These are phyloP conservation scores for Stromatinia cepivora DNA, from an alignment of 2,329 filamentous ascomycete genomes.

Conservation along the genomic window DNA sequence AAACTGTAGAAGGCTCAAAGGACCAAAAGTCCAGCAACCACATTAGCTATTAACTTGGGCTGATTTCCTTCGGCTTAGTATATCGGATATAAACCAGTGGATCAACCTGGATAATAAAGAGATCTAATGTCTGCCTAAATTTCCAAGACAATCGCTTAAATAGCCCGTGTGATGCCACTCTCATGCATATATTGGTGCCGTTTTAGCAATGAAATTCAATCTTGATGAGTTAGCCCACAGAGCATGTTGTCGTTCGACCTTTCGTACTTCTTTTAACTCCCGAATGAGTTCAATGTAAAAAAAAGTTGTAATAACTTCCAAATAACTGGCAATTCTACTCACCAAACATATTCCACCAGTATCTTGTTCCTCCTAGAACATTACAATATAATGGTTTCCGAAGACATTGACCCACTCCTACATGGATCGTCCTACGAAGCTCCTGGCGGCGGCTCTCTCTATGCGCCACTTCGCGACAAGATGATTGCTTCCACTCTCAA, in stretches of 20 bases:
- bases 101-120: too few relatives aligned
- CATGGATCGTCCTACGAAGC: constrained; percentile 16
- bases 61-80: neutral
- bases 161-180: too few relatives aligned
- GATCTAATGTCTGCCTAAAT: neutral
- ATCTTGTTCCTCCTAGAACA: neutral
- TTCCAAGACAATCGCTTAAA: neutral
- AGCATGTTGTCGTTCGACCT: too few relatives aligned
- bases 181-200: too few relatives aligned
- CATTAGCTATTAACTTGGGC: neutral
- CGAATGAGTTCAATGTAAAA: too few relatives aligned
- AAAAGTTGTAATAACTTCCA: neutral
- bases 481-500: neutral
- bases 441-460: neutral
- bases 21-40: neutral
- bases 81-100: neutral
- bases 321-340: neutral
- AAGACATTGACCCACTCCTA: neutral
- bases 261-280: too few relatives aligned
- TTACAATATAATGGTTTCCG: neutral
- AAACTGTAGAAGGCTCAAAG: neutral
- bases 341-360: neutral
- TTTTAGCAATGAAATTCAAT: too few relatives aligned
- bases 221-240: too few relatives aligned
- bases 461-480: constrained; percentile 1